These are phyloP conservation scores for Parathielavia hyrcaniae DNA, from an alignment of 495 filamentous ascomycete species.

Conservation along the genomic window DNA sequence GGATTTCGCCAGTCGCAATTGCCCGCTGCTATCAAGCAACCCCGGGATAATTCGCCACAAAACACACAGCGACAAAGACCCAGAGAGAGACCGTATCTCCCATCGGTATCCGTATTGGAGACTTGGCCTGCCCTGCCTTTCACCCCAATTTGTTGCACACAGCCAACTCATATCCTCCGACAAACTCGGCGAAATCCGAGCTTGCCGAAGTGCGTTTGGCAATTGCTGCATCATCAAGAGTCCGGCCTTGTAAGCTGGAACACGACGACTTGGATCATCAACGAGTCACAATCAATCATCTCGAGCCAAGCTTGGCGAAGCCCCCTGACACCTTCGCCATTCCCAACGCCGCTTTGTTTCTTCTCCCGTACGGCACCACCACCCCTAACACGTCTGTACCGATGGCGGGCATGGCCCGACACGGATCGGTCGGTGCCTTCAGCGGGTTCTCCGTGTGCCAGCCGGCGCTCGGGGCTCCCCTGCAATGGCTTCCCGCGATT, in stretches of 20 bases:
- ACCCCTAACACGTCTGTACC: constrained; percentile 2
- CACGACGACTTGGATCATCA: constrained; percentile 8
- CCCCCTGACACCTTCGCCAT: constrained; percentile 9
- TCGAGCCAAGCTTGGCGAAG: constrained; percentile 9
- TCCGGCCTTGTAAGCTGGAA: neutral
- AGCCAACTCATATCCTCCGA: neutral
- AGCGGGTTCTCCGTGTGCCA: constrained; percentile 48
- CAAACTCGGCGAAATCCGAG: constrained; percentile 6
- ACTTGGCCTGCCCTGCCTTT: neutral
- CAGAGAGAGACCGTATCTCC: neutral
- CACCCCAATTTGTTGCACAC: neutral
- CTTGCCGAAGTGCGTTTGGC: neutral
- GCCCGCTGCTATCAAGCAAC: neutral
- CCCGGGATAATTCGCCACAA: neutral
- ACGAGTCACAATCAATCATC: neutral
- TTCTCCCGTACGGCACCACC: constrained; percentile 1
- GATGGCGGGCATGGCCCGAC: constrained; percentile 38
- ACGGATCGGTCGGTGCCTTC: constrained; percentile 35
- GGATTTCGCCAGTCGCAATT: constrained; percentile 7
- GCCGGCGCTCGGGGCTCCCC: constrained; percentile 42
- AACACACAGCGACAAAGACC: neutral
- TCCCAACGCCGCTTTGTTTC: constrained; percentile 8
- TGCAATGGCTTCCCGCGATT: constrained; percentile 50
- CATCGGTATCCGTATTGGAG: neutral
- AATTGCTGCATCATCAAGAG: constrained; percentile 1